Percentiles rank a stretch among this genome's conserved stretches.
Evolutionary conservation across 83 land plant species (phyloP).

Genomic region (Larix sibirica): DNA sequence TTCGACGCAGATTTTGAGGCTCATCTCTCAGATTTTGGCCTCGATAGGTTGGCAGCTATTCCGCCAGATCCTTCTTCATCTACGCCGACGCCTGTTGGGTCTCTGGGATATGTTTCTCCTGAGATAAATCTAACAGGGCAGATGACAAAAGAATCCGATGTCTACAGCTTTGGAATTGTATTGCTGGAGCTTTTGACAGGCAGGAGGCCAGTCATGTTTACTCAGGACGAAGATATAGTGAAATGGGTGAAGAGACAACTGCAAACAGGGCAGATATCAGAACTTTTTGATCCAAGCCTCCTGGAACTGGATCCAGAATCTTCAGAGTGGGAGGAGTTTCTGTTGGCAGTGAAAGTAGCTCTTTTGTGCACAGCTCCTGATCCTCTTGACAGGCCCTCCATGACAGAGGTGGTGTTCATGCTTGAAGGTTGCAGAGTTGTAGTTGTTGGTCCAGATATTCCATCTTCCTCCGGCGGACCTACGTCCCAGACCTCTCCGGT

Average conservation of each 20-base stretch:
- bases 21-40: slow-evolving; percentile 89
- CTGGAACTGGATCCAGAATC: slow-evolving; percentile 51
- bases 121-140: slow-evolving; percentile 73
- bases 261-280: slow-evolving; percentile 79
- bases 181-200: slow-evolving; percentile 94
- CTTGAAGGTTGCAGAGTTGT: slow-evolving; percentile 85
- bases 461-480: slow-evolving; percentile 86
- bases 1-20: slow-evolving; percentile 99
- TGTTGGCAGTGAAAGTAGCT: slow-evolving; percentile 93
- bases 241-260: slow-evolving; percentile 98
- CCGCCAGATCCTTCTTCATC: slow-evolving; percentile 43
- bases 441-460: slow-evolving; percentile 71
- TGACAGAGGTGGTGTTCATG: slow-evolving; percentile 97
- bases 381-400: slow-evolving; percentile 81
- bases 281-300: slow-evolving; percentile 87
- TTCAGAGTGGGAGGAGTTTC: slow-evolving; percentile 98
- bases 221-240: slow-evolving; percentile 79
- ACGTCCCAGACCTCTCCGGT: slow-evolving; percentile 74
- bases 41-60: slow-evolving; percentile 56
- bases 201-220: slow-evolving; percentile 79
- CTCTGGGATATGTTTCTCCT: slow-evolving; percentile 81
- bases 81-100: slow-evolving; percentile 49
- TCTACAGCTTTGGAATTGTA: slow-evolving; percentile 96
- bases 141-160: slow-evolving; percentile 75
- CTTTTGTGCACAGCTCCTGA: slow-evolving; percentile 97